phyloP scores from a whole-genome alignment of 768 basidiomycete genomes.

The Naganishia kalamii region DNA sequence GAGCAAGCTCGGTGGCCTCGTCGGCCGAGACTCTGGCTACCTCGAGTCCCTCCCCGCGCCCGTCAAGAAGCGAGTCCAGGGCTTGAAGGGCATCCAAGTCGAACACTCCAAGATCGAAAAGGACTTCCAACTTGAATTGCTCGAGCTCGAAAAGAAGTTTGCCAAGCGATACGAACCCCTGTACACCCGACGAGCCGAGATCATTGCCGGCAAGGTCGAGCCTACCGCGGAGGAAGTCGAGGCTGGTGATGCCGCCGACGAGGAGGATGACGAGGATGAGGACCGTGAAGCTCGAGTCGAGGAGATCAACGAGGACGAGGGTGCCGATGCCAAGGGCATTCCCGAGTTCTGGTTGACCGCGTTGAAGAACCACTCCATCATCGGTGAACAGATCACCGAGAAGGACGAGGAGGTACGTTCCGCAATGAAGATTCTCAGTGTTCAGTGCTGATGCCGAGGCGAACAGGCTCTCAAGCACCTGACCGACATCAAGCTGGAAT shows the following conservation, averaged over 20 bases:
- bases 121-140: conserved; percentile 88
- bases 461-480: conserved; percentile 71
- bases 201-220: conserved; percentile 69
- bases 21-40: conserved; percentile 91
- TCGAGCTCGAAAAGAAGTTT: conserved; percentile 88
- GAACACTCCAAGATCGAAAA: conserved; percentile 86
- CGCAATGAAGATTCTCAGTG: not conserved
- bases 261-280: conserved; percentile 54
- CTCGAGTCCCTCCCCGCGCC: conserved; percentile 77
- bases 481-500: conserved; percentile 70
- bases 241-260: conserved; percentile 64
- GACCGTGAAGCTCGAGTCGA: conserved; percentile 47
- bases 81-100: conserved; percentile 85
- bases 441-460: not conserved
- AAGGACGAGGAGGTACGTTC: conserved; percentile 59
- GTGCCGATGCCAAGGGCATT: conserved; percentile 54
- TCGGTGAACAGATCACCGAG: conserved; percentile 85
- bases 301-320: conserved; percentile 38
- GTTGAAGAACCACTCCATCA: conserved; percentile 78
- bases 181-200: conserved; percentile 74
- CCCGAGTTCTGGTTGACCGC: conserved; percentile 99
- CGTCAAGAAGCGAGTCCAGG: conserved; percentile 79
- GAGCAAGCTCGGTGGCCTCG: conserved; percentile 70
- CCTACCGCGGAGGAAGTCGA: conserved; percentile 76
- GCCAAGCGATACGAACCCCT: conserved; percentile 57